These are phyloP conservation scores for Rosa multiflora DNA, from an alignment of 306 rosid genomes.

Conservation along the genomic window DNA sequence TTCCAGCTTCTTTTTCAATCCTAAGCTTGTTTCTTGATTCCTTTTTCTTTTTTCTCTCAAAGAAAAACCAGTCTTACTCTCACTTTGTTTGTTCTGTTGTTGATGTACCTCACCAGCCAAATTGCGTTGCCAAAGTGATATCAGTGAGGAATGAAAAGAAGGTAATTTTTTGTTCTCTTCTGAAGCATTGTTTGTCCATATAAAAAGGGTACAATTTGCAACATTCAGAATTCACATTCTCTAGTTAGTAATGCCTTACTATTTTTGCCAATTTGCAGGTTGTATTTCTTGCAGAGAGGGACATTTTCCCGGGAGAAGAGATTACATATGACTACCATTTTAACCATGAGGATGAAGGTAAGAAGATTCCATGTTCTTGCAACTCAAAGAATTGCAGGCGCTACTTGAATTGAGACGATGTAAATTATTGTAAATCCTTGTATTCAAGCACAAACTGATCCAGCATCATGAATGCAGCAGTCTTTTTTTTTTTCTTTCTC, in stretches of 20 bases:
- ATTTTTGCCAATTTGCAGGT: conserved; percentile 45
- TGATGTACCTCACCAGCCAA: conserved; percentile 50
- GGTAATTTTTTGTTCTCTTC: conserved; percentile 33
- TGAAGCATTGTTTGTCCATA: background rate
- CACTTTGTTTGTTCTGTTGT: conserved; percentile 12
- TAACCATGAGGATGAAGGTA: conserved; percentile 73
- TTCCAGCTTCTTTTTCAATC: background rate
- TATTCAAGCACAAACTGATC: background rate
- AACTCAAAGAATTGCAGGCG: conserved; percentile 69
- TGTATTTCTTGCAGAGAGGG: conserved; percentile 66
- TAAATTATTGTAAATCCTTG: conserved; percentile 17
- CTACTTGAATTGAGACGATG: conserved; percentile 42
- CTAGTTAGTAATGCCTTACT: background rate
- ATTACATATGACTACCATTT: conserved; percentile 71
- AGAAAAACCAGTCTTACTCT: background rate
- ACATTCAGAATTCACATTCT: background rate
- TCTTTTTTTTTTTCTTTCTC: background rate
- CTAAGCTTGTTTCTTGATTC: background rate
- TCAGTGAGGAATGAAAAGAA: conserved; percentile 59
- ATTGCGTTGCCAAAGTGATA: conserved; percentile 67
- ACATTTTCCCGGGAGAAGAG: conserved; percentile 74
- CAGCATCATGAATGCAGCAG: background rate
- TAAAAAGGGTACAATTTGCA: background rate
- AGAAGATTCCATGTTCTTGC: conserved; percentile 70
- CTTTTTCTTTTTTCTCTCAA: conserved; percentile 8